Base-by-base conservation (phyloP, 805 yeast genomes). In the Teunomyces lycoperdinae region DNA sequence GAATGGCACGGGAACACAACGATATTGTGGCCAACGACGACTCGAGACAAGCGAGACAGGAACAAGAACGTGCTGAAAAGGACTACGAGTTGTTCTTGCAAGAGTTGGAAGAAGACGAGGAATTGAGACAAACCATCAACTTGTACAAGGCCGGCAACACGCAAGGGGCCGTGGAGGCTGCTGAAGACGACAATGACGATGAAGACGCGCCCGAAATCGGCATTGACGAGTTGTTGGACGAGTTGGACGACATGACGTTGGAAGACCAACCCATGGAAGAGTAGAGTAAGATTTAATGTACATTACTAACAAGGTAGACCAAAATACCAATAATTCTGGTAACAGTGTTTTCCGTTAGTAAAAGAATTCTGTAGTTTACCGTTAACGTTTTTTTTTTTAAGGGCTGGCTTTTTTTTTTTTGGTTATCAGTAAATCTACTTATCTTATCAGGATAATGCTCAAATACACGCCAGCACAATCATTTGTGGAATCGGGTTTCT, bases 61-160 rank as follows among this genome's bases (percentile, higher is more conserved):
- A 90, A 53, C 83, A 83, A 59, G 98, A 89, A 66, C 80, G 87
- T 59, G 96, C 96, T 4, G 97, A 92, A 71, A 84, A 82, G 68
- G 99, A 92, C 71, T 94, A 89, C 73, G 99, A 92, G 73, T 64
- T 85, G 56, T 94, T 94, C 88, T 80, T 94, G 72, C 97, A 89
- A 73, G 97, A 94, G 68, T 81, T 94, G 66, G 99, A 94, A 75
- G 98, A 94, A 71, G 99, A 94, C 70, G 84, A 84, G 47, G 99
- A 94, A 66, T 79, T 94, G 66, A 87, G 99, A 76, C 90, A 86
- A 60, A 83, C 89, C 41, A 82, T 94, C 67, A 92, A 94, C 64
- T 62, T 94, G 61, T 94, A 94, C 76, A 94, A 90, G 73, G 81
- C 85, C 46, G 67, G 59, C 45, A 65, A 58, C 32, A 56, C 45